These are phyloP conservation scores for Juncus inflexus DNA, from an alignment of 176 grass and related monocot genomes.

Conservation along the genomic window DNA sequence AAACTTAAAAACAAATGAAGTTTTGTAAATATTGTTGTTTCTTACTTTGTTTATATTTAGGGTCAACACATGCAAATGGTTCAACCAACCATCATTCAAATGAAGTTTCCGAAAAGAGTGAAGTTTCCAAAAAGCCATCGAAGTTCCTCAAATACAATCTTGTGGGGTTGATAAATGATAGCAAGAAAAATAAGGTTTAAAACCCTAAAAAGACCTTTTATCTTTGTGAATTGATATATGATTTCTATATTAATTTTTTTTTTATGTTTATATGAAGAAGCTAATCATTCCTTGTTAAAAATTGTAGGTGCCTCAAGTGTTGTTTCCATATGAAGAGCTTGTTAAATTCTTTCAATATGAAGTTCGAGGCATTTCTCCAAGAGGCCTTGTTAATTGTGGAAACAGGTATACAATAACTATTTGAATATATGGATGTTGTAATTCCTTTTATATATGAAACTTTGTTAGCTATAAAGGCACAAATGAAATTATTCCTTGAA, in stretches of 20 bases:
- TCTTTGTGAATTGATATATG: not conserved
- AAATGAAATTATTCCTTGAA: not conserved
- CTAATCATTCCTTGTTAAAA: slow-evolving; percentile 30
- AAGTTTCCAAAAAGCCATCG: slow-evolving; percentile 61
- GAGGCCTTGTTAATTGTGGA: slow-evolving; percentile 97
- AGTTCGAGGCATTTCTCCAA: slow-evolving; percentile 64
- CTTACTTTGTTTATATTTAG: slow-evolving; percentile 45
- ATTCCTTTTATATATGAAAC: too few species aligned
- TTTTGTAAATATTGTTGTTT: not conserved
- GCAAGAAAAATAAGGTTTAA: slow-evolving; percentile 81
- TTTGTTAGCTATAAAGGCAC: too few species aligned
- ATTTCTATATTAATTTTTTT: not conserved
- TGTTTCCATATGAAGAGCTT: slow-evolving; percentile 90
- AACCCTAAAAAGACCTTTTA: slow-evolving; percentile 17
- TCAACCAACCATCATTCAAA: slow-evolving; percentile 37
- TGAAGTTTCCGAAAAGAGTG: slow-evolving; percentile 56
- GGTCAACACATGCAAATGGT: slow-evolving; percentile 39
- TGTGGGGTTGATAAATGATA: slow-evolving; percentile 90
- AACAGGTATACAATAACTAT: slow-evolving; percentile 56
- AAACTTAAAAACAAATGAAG: slow-evolving; percentile 1
- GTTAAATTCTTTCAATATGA: slow-evolving; percentile 94
- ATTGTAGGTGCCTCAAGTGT: slow-evolving; percentile 47
- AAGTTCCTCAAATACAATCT: slow-evolving; percentile 84
- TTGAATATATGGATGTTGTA: not conserved
- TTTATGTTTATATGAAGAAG: slow-evolving; percentile 18